Conservation (phyloP, 1,284 basidiomycete species). For the Cryptococcus amylolentus region DNA sequence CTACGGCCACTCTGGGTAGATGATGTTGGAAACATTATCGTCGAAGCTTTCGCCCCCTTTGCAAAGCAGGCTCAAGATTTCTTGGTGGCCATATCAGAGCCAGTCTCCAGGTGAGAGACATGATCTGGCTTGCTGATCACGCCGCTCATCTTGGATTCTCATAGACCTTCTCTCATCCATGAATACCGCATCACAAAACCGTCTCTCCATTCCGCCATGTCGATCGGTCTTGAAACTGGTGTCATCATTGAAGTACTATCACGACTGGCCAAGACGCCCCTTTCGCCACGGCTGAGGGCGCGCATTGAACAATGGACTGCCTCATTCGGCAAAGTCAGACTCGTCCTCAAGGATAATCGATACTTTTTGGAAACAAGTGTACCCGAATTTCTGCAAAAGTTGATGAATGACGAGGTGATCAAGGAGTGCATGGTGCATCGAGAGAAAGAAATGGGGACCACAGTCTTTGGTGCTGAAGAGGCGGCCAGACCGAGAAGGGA, state of each 20-base stretch:
- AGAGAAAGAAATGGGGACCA: slow-evolving; percentile 42
- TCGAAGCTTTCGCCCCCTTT: slow-evolving; percentile 93
- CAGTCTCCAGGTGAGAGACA: slow-evolving; percentile 83
- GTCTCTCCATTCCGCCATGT: slow-evolving; percentile 96
- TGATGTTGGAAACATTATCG: slow-evolving; percentile 87
- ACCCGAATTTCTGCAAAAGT: slow-evolving; percentile 79
- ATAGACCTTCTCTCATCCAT: slow-evolving; percentile 92
- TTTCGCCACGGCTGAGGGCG: slow-evolving; percentile 73
- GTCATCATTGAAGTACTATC: slow-evolving; percentile 97
- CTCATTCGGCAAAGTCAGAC: slow-evolving; percentile 94
- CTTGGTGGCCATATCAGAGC: slow-evolving; percentile 95
- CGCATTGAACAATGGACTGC: slow-evolving; percentile 87
- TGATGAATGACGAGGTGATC: slow-evolving; percentile 81
- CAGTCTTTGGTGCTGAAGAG: slow-evolving; percentile 75
- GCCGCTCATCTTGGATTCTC: not conserved
- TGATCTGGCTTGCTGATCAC: not conserved
- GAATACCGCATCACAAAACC: slow-evolving; percentile 99
- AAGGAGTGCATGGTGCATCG: slow-evolving; percentile 38
- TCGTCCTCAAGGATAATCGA: slow-evolving; percentile 93
- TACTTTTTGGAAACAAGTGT: slow-evolving; percentile 93
- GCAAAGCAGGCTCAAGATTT: slow-evolving; percentile 99
- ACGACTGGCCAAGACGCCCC: slow-evolving; percentile 84
- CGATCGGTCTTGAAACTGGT: slow-evolving; percentile 94
- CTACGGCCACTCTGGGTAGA: slow-evolving; percentile 94
- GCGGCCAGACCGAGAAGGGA: slow-evolving; percentile 70